Conservation (phyloP, 2,329 filamentous ascomycete genomes). For the Dryadomyces sulphureus region DNA sequence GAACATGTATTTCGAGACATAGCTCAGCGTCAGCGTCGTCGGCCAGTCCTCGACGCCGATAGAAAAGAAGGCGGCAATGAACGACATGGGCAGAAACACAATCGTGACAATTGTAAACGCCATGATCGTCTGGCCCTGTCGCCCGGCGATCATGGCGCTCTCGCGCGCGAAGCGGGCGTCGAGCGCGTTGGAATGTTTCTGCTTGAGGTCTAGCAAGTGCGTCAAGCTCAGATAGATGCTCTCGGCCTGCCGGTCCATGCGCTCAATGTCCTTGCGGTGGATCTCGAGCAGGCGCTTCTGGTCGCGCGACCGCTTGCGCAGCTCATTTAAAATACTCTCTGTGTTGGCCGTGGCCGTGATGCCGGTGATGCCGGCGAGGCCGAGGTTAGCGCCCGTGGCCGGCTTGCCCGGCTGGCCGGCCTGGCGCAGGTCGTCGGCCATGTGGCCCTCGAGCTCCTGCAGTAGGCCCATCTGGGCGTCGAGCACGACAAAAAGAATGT, state of each 20-base stretch:
- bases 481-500: constrained; percentile 37
- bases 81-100: constrained; percentile 27
- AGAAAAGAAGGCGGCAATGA: constrained; percentile 27
- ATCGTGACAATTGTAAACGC: constrained; percentile 31
- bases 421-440: constrained; percentile 17
- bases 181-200: constrained; percentile 54
- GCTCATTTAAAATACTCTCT: constrained; percentile 17
- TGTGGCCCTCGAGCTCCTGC: constrained; percentile 26
- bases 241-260: constrained; percentile 48
- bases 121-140: constrained; percentile 29
- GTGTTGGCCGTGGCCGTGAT: too few species aligned
- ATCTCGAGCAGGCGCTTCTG: constrained; percentile 42
- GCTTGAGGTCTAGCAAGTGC: constrained; percentile 51
- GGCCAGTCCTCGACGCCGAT: constrained; percentile 32
- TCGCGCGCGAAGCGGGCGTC: constrained; percentile 48
- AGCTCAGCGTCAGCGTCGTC: constrained; percentile 13
- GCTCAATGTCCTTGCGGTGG: constrained; percentile 42
- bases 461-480: constrained; percentile 7
- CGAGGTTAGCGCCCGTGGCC: too few species aligned
- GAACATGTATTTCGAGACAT: constrained; percentile 18
- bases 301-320: constrained; percentile 39
- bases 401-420: neutral
- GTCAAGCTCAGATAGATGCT: constrained; percentile 45
- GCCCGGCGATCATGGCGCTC: constrained; percentile 44
- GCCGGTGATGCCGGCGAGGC: too few species aligned